Percentiles rank a stretch among this genome's conserved stretches.
phyloP scores from a whole-genome alignment of 768 basidiomycete genomes.

The Fistulinella prunicolor region DNA sequence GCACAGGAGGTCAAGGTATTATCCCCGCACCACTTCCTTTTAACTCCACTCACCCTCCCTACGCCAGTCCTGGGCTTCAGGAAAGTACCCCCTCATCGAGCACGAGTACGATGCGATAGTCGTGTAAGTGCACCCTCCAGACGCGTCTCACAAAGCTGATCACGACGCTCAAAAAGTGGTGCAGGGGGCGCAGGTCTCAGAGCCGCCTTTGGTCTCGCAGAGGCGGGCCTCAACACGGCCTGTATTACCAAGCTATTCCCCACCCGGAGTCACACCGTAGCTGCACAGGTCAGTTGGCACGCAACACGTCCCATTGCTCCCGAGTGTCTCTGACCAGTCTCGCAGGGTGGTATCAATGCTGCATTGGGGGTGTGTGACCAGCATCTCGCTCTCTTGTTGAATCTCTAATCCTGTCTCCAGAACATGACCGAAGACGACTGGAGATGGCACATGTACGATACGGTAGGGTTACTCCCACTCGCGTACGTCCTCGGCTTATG shows the following conservation, averaged over 20 bases:
- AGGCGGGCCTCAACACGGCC: conserved; percentile 97
- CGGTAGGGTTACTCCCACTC: conserved; percentile 47
- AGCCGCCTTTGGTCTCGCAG: conserved; percentile 97
- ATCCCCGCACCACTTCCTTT: conserved; percentile 8
- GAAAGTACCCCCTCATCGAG: conserved; percentile 95
- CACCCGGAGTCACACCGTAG: conserved; percentile 97
- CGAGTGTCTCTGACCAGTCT: conserved; percentile 12
- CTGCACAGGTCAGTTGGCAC: conserved; percentile 71
- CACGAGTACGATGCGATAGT: conserved; percentile 99
- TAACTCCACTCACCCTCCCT: conserved; percentile 2
- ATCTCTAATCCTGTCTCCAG: conserved; percentile 33
- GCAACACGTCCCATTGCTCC: not conserved
- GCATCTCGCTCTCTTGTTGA: conserved; percentile 4
- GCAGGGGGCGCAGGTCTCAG: conserved; percentile 98
- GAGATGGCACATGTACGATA: conserved; percentile 99
- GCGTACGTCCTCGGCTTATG: conserved; percentile 13
- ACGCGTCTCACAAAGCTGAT: conserved; percentile 13
- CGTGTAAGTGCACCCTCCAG: conserved; percentile 63
- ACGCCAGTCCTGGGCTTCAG: conserved; percentile 68
- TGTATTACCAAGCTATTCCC: conserved; percentile 99
- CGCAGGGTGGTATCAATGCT: conserved; percentile 95
- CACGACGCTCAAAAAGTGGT: conserved; percentile 52
- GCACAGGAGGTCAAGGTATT: conserved; percentile 79
- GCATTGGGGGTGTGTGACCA: conserved; percentile 74
- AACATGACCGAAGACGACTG: conserved; percentile 99